These are phyloP conservation scores for Pythium pyrilobum DNA, from an alignment of 352 stramenopile species.

Conservation along the genomic window DNA sequence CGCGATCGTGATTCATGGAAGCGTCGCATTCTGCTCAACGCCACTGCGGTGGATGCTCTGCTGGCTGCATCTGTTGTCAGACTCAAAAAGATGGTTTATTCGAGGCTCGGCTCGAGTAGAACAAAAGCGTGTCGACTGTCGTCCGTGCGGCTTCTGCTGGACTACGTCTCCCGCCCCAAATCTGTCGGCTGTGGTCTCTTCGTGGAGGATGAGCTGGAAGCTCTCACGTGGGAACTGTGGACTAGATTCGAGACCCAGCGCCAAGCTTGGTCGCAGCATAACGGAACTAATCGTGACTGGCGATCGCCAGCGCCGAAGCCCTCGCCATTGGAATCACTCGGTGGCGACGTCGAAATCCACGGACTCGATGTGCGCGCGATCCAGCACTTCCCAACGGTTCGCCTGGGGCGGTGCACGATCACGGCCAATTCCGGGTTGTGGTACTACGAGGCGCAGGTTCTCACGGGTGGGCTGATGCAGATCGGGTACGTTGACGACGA, in stretches of 20 bases:
- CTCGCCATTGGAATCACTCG: conserved; percentile 39
- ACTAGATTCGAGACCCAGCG: background rate
- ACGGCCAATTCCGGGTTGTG: conserved; percentile 58
- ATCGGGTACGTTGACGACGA: conserved; percentile 90
- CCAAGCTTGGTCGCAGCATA: background rate
- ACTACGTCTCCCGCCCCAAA: background rate
- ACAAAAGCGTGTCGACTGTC: background rate
- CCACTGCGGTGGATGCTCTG: too few species aligned
- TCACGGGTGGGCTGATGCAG: conserved; percentile 90
- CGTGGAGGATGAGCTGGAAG: conserved; percentile 11
- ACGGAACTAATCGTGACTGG: background rate
- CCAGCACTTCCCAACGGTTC: conserved; percentile 79
- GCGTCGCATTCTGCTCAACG: too few species aligned
- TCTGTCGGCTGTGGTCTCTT: background rate
- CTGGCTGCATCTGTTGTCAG: too few species aligned
- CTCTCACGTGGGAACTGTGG: background rate
- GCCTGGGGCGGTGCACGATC: conserved; percentile 42
- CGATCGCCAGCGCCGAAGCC: background rate
- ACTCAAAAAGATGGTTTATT: background rate
- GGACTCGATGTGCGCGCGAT: conserved; percentile 51
- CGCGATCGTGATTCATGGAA: too few species aligned
- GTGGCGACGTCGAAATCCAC: conserved; percentile 61
- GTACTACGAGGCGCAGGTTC: conserved; percentile 89
- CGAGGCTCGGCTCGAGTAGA: background rate
- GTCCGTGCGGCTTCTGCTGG: background rate